phyloP scores from a whole-genome alignment of 2,329 filamentous ascomycete genomes.

The Purpureocillium lavendulum region DNA sequence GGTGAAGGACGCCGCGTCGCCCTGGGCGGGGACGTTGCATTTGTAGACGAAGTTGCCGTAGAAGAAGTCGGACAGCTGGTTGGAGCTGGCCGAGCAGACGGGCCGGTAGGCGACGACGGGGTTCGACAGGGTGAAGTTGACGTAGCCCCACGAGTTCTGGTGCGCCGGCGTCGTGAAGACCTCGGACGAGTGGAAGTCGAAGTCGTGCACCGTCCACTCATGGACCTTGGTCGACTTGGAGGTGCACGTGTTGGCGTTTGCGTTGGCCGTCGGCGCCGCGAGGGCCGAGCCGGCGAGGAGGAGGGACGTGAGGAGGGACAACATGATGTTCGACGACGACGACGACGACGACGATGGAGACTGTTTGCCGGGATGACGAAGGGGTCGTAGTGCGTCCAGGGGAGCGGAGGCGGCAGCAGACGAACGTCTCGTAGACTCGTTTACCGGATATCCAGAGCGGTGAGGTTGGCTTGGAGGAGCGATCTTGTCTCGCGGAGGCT shows the following conservation, averaged over 20 bases:
- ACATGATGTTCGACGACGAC: neutral
- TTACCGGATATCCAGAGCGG: no score
- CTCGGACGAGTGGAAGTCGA: slow-evolving; percentile 41
- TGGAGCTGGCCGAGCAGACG: slow-evolving; percentile 31
- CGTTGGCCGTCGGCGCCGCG: slow-evolving; percentile 11
- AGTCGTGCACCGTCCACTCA: slow-evolving; percentile 32
- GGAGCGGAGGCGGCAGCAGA: no score
- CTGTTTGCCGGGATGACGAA: neutral
- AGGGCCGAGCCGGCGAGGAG: slow-evolving; percentile 16
- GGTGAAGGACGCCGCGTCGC: slow-evolving; percentile 28
- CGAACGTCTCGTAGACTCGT: no score
- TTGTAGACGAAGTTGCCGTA: slow-evolving; percentile 36
- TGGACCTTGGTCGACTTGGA: slow-evolving; percentile 10
- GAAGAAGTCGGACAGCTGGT: slow-evolving; percentile 39
- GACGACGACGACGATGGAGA: no score
- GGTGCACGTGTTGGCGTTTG: slow-evolving; percentile 11
- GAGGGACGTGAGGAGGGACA: slow-evolving; percentile 9
- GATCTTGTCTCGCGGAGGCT: no score
- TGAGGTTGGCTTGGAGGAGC: no score
- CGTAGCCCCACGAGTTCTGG: slow-evolving; percentile 38
- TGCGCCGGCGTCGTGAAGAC: slow-evolving; percentile 42
- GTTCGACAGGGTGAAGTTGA: slow-evolving; percentile 42
- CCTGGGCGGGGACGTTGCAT: slow-evolving; percentile 23
- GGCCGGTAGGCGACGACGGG: slow-evolving; percentile 27
- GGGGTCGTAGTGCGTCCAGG: no score